Evolutionary conservation across 179 eudicot species (phyloP).

Genomic region (Carnegiea gigantea): DNA sequence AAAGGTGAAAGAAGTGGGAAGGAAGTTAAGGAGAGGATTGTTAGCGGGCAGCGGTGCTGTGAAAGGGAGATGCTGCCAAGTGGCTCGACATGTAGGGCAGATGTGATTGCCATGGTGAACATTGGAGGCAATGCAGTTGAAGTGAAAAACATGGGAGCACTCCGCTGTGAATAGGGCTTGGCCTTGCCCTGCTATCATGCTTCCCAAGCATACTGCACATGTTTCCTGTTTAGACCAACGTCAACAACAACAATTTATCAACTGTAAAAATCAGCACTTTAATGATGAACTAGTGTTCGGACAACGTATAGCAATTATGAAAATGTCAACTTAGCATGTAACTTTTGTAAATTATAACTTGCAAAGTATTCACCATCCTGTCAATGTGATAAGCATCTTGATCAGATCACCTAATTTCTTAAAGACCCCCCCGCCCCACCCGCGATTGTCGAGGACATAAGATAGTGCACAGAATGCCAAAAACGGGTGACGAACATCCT

Average conservation of each 20-base stretch:
- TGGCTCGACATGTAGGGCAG: constrained; percentile 46
- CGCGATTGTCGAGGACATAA: too few species aligned
- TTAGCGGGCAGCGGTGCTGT: constrained; percentile 18
- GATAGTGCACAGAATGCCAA: too few species aligned
- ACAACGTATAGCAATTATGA: too few species aligned
- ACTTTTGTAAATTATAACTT: too few species aligned
- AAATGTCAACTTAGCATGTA: not conserved
- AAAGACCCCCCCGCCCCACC: too few species aligned
- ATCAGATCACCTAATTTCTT: too few species aligned
- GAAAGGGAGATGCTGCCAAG: constrained; percentile 44
- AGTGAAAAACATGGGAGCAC: constrained; percentile 53
- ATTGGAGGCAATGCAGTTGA: constrained; percentile 39
- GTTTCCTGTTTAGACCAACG: constrained; percentile 27
- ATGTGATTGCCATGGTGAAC: constrained; percentile 35
- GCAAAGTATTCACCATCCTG: too few species aligned
- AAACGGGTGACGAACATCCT: too few species aligned
- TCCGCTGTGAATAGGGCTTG: constrained; percentile 51
- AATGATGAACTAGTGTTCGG: too few species aligned
- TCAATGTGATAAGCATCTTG: too few species aligned
- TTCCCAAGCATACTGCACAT: constrained; percentile 40
- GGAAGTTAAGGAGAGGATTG: not conserved
- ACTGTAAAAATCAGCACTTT: too few species aligned
- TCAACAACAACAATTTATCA: not conserved
- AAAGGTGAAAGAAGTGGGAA: not conserved
- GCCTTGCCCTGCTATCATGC: constrained; percentile 38